Evolutionary conservation across 768 basidiomycete species (phyloP).

Genomic region (Lenzites betulinus): DNA sequence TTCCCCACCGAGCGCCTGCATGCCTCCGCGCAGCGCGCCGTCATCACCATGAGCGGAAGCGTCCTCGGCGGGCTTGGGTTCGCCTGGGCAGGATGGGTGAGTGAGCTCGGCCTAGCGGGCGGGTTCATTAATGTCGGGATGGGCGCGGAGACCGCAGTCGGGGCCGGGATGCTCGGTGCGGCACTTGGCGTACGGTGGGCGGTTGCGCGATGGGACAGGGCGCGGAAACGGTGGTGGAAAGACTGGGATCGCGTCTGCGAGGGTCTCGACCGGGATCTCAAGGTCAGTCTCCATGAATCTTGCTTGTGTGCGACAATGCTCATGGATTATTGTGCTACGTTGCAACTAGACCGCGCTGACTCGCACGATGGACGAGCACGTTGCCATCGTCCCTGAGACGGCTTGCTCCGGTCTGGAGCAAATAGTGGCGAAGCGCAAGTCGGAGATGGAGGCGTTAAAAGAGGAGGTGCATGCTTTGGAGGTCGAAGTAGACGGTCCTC

Average conservation of each 20-base stretch:
- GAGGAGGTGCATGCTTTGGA: conserved; percentile 47
- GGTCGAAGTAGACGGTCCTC: not conserved
- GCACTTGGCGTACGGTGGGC: conserved; percentile 59
- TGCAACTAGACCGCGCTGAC: conserved; percentile 49
- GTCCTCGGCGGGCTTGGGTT: conserved; percentile 51
- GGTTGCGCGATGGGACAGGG: conserved; percentile 67
- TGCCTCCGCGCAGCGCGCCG: conserved; percentile 58
- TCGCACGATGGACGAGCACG: conserved; percentile 51
- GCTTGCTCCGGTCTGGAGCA: conserved; percentile 50
- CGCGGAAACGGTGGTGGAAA: conserved; percentile 65
- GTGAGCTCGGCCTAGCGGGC: conserved; percentile 43
- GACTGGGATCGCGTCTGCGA: conserved; percentile 65
- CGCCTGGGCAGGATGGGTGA: conserved; percentile 65
- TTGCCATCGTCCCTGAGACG: conserved; percentile 51
- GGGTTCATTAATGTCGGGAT: conserved; percentile 42
- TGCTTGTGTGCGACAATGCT: conserved; percentile 8
- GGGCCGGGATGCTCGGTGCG: conserved; percentile 55
- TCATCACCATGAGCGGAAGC: conserved; percentile 52
- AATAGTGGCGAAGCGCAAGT: conserved; percentile 42
- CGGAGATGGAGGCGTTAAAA: conserved; percentile 46
- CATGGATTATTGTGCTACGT: not conserved
- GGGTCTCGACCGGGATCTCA: conserved; percentile 64
- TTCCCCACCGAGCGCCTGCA: conserved; percentile 63
- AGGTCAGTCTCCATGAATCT: conserved; percentile 42
- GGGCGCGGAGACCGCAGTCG: conserved; percentile 60